Base-by-base conservation (phyloP, 768 basidiomycete genomes). In the Leucocoprinus sp. region DNA sequence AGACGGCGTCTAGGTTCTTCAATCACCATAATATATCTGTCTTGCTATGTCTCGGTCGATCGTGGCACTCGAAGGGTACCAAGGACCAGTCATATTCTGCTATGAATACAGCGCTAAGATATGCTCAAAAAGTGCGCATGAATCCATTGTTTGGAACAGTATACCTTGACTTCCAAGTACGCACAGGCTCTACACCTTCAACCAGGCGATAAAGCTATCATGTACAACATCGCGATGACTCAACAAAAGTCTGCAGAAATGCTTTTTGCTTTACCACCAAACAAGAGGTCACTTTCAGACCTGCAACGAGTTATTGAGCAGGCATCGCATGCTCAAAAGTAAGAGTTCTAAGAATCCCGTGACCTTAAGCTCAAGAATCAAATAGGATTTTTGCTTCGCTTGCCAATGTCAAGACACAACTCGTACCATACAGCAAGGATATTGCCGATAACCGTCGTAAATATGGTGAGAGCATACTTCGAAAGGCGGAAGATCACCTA, bases 221-320 rank as follows among this genome's bases (percentile, higher is more conserved):
- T 91, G 34, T 98, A 93, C 66, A 98, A 99, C 62, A 89, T 97
- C 55, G 93, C 95, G 44, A 93, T 99, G 86, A 92, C 98, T 26
- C 84, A 93, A 62, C 96, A 99, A 60, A 97, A 97, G 63, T 83
- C 88, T 0, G 88, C 91, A 0, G 95, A 97, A 61, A 74, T 97
- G 65, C 65, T 98, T 19, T 82, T 92, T 52, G 72, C 78, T 1
- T 64, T 93, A 19, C 71, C 73, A 1, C 74, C 83, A 1, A 69
- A 78, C 21, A 91, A 92, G 60, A 82, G 95, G 15, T 78, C 84
- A 1, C 69, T 93, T 7, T 78, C 76, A 45, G 92, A 97, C 50
- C 71, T 98, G 17, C 72, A 85, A 50, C 69, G 69, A 37, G 89
- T 84, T 2, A 80, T 92, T 43, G 76, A 81, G 31, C 85, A 90